phyloP scores from a whole-genome alignment of 2,329 filamentous ascomycete species.

The Eurotiales sp. region DNA sequence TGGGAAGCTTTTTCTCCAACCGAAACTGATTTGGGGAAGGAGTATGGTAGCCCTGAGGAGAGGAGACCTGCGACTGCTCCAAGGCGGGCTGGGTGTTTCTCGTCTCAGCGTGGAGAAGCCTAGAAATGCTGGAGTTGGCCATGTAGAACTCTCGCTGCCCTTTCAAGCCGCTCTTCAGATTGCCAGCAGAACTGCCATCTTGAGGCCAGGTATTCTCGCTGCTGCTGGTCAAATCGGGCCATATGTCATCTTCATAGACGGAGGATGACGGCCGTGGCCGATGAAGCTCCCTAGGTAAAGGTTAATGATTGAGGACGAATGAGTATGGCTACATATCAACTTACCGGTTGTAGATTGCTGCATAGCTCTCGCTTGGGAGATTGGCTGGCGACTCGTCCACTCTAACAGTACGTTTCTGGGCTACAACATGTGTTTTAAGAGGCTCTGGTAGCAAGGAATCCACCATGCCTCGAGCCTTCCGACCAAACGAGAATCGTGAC shows the following conservation, averaged over 20 bases:
- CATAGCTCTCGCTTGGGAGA: slow-evolving; percentile 2
- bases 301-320: neutral
- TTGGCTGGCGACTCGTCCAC: neutral
- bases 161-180: neutral
- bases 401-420: neutral
- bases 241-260: slow-evolving; percentile 9
- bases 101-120: neutral
- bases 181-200: slow-evolving; percentile 3
- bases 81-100: neutral
- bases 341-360: slow-evolving; percentile 4
- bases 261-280: slow-evolving; percentile 9
- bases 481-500: slow-evolving; percentile 8
- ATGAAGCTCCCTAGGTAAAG: neutral
- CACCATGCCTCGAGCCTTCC: slow-evolving; percentile 8
- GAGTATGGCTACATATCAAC: neutral
- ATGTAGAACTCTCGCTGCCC: neutral
- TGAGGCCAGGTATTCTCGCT: slow-evolving; percentile 7
- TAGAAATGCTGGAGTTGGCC: neutral
- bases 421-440: slow-evolving; percentile 4
- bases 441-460: slow-evolving; percentile 12
- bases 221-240: slow-evolving; percentile 10
- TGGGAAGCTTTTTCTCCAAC: neutral
- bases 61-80: neutral
- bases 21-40: neutral
- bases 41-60: neutral